These are phyloP conservation scores for Phoma sp. DNA, from an alignment of 2,329 filamentous ascomycete genomes.

Conservation along the genomic window DNA sequence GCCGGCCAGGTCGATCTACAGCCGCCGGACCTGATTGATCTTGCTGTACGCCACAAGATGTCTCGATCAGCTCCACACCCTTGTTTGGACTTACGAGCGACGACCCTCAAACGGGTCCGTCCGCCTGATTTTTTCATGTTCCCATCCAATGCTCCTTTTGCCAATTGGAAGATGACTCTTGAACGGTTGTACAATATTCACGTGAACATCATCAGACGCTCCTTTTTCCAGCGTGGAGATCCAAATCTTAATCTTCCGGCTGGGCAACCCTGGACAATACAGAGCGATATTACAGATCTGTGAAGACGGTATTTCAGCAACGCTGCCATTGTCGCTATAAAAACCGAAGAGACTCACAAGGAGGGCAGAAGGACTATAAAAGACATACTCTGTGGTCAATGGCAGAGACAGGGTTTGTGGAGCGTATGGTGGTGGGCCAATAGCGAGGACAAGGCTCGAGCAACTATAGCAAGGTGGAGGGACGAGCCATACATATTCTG, in stretches of 20 bases:
- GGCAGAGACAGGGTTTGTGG: slow-evolving; percentile 22
- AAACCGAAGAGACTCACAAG: background rate
- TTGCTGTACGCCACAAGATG: slow-evolving; percentile 21
- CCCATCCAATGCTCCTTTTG: background rate
- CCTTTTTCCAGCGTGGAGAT: background rate
- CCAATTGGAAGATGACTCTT: background rate
- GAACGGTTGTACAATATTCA: background rate
- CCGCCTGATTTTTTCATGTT: background rate
- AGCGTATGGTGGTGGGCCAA: slow-evolving; percentile 37
- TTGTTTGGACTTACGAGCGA: slow-evolving; percentile 10
- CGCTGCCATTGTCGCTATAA: background rate
- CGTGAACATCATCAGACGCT: background rate
- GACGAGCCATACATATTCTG: background rate
- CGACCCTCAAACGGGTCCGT: slow-evolving; percentile 12
- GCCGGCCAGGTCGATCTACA: slow-evolving; percentile 32
- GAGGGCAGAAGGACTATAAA: background rate
- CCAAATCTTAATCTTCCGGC: background rate
- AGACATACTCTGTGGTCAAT: slow-evolving; percentile 16
- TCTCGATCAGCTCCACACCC: slow-evolving; percentile 23
- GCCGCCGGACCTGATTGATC: slow-evolving; percentile 35
- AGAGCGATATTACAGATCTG: background rate
- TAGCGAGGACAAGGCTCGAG: slow-evolving; percentile 30
- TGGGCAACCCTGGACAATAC: background rate
- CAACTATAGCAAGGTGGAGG: slow-evolving; percentile 31
- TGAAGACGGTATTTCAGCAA: background rate